Percentiles rank a stretch among this genome's conserved stretches.
These are phyloP conservation scores for Orbilia oligospora DNA, from an alignment of 2,329 filamentous ascomycete genomes.

Conservation along the genomic window DNA sequence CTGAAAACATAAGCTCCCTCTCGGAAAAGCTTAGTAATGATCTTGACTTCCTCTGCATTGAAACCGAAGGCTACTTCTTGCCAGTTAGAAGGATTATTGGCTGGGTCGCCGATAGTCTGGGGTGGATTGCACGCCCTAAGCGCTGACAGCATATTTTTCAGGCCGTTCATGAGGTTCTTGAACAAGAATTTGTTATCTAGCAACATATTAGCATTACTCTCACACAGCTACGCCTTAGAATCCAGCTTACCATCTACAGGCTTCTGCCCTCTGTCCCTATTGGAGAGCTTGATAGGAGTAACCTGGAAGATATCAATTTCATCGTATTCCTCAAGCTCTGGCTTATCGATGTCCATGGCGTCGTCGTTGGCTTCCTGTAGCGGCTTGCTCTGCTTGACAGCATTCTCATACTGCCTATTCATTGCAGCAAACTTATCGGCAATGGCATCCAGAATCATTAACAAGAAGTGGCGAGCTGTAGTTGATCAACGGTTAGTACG, in stretches of 20 bases:
- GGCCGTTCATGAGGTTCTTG: slow-evolving; percentile 92
- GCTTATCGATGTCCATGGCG: slow-evolving; percentile 82
- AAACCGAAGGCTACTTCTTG: slow-evolving; percentile 93
- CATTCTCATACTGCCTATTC: slow-evolving; percentile 96
- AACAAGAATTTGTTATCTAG: slow-evolving; percentile 97
- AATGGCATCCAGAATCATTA: slow-evolving; percentile 98
- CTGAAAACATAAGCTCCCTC: slow-evolving; percentile 96
- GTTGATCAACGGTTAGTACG: slow-evolving; percentile 24
- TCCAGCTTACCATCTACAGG: slow-evolving; percentile 74
- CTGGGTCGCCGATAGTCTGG: slow-evolving; percentile 69
- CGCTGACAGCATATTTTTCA: slow-evolving; percentile 97
- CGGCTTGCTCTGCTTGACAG: slow-evolving; percentile 87
- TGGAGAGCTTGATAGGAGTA: slow-evolving; percentile 95
- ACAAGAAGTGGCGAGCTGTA: slow-evolving; percentile 86
- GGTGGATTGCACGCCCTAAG: slow-evolving; percentile 87
- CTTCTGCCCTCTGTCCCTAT: slow-evolving; percentile 87
- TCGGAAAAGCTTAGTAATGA: slow-evolving; percentile 96
- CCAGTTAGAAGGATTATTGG: slow-evolving; percentile 91
- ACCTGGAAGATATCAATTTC: slow-evolving; percentile 98
- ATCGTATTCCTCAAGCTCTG: slow-evolving; percentile 85
- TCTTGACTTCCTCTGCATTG: slow-evolving; percentile 94
- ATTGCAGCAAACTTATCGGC: slow-evolving; percentile 98
- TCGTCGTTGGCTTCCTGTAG: slow-evolving; percentile 76
- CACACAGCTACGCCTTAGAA: background rate
- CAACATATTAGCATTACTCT: slow-evolving; percentile 49